Percentiles rank a stretch among this genome's conserved stretches.
These are phyloP conservation scores for Daedaleopsis sinensis DNA, from an alignment of 768 basidiomycete species.

Conservation along the genomic window DNA sequence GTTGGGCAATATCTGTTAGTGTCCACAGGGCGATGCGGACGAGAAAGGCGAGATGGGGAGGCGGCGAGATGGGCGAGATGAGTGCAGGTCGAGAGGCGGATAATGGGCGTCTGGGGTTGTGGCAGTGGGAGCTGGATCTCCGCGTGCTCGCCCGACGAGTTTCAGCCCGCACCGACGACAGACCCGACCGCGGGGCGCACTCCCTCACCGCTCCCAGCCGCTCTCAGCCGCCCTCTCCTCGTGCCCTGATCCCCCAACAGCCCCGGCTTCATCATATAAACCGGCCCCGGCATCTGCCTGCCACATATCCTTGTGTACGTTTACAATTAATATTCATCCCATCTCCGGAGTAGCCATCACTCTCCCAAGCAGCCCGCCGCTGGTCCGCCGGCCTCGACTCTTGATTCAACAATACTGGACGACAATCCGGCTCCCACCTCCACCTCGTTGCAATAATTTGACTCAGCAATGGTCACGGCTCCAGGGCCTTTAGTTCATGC, in stretches of 20 bases:
- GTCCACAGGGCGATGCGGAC: background rate
- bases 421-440: no score
- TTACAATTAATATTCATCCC: background rate
- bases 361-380: conserved; percentile 13
- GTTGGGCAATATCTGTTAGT: background rate
- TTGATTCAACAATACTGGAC: no score
- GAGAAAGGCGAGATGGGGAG: background rate
- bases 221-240: no score
- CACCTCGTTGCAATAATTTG: background rate
- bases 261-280: no score
- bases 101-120: background rate
- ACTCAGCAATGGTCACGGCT: background rate
- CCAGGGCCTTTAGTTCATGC: background rate
- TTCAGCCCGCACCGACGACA: background rate
- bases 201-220: background rate
- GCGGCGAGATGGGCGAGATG: background rate
- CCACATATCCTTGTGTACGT: conserved; percentile 5
- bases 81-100: background rate
- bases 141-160: background rate
- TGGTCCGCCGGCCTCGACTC: conserved; percentile 10
- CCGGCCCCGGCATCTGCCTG: background rate
- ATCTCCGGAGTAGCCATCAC: conserved; percentile 3
- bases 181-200: background rate
- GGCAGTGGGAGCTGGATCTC: background rate
- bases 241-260: no score